A percentile compares a stretch with the other conserved stretches of the same genome.
Evolutionary conservation across 805 yeast genomes (phyloP).

Genomic region (Deakozyma indianensis): DNA sequence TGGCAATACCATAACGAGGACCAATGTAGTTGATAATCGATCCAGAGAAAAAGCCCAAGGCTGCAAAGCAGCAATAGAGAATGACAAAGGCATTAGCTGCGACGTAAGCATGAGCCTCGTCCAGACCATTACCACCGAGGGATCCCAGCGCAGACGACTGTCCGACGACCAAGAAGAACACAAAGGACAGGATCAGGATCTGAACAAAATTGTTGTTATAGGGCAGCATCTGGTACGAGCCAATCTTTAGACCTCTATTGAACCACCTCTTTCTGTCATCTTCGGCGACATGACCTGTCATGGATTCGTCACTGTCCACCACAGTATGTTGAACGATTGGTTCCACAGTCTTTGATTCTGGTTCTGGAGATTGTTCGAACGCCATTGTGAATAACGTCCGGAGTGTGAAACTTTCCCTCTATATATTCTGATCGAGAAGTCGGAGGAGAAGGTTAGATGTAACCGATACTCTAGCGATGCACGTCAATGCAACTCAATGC

Average conservation of each 20-base stretch:
- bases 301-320: background rate
- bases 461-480: no score
- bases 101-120: conserved; percentile 11
- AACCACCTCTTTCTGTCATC: conserved; percentile 10
- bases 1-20: conserved; percentile 24
- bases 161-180: conserved; percentile 37
- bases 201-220: conserved; percentile 29
- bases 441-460: no score
- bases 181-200: conserved; percentile 32
- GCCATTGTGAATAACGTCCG: background rate
- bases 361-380: background rate
- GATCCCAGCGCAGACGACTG: conserved; percentile 38
- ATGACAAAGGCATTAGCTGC: conserved; percentile 39
- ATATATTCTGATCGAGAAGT: no score
- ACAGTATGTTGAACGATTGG: background rate
- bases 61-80: conserved; percentile 38
- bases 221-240: conserved; percentile 19
- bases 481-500: no score
- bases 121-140: conserved; percentile 32
- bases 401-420: background rate
- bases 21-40: conserved; percentile 38
- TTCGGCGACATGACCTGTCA: background rate
- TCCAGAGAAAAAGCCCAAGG: conserved; percentile 43
- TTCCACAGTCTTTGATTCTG: background rate
- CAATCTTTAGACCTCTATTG: conserved; percentile 11